These are phyloP conservation scores for Aegilops sharonensis DNA, from an alignment of 176 grass and related monocot species.

Conservation along the genomic window DNA sequence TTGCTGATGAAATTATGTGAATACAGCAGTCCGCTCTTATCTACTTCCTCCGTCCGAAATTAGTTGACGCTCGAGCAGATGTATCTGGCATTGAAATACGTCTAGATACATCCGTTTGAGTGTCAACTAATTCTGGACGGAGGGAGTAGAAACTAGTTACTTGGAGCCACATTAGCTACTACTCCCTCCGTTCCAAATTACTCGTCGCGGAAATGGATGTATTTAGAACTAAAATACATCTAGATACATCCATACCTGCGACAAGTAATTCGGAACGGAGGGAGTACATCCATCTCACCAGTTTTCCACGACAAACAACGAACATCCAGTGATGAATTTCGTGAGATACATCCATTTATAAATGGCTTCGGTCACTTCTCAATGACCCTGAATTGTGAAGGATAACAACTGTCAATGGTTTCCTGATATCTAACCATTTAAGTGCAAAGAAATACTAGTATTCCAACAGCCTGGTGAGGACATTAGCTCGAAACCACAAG, in stretches of 20 bases:
- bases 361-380: not conserved
- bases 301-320: not conserved
- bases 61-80: too few relatives aligned
- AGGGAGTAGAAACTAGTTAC: too few relatives aligned
- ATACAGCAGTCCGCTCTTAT: not conserved
- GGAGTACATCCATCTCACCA: not conserved
- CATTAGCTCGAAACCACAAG: not conserved
- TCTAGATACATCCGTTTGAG: too few relatives aligned
- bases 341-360: not conserved
- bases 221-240: too few relatives aligned
- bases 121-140: too few relatives aligned
- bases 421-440: not conserved
- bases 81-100: too few relatives aligned
- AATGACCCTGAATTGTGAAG: not conserved
- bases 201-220: too few relatives aligned
- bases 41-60: not conserved
- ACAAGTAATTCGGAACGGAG: too few relatives aligned
- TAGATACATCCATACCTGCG: too few relatives aligned
- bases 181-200: too few relatives aligned
- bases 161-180: too few relatives aligned
- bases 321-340: not conserved
- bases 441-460: not conserved
- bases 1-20: constrained; percentile 2
- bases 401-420: not conserved
- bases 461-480: not conserved